Evolutionary conservation across 192 early-diverging fungal genomes (phyloP).

Genomic region (Glomus cerebriforme): DNA sequence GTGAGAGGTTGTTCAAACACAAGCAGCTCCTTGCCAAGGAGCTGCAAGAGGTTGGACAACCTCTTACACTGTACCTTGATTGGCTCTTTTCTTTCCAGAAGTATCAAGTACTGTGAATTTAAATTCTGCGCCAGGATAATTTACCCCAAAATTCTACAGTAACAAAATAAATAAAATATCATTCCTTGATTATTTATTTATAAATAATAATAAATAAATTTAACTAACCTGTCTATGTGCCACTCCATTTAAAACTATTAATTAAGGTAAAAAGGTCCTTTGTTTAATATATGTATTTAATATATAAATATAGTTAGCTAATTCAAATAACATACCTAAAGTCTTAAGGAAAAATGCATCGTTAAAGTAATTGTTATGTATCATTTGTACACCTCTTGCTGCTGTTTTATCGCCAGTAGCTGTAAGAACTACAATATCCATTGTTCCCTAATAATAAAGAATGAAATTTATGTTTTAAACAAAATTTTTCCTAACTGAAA

Average conservation of each 20-base stretch:
- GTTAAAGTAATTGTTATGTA: slow-evolving; percentile 89
- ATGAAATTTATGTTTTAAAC: not conserved
- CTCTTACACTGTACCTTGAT: slow-evolving; percentile 72
- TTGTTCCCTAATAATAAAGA: slow-evolving; percentile 59
- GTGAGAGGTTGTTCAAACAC: too few relatives aligned
- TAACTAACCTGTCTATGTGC: slow-evolving; percentile 12
- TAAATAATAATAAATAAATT: not conserved
- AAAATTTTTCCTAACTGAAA: not conserved
- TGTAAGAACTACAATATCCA: slow-evolving; percentile 77
- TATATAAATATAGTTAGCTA: not conserved
- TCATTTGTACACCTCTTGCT: slow-evolving; percentile 55
- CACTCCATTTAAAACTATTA: slow-evolving; percentile 26
- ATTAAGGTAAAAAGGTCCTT: not conserved
- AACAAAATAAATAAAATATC: not conserved
- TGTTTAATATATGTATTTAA: slow-evolving; percentile 11
- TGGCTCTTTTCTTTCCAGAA: slow-evolving; percentile 72
- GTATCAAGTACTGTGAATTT: slow-evolving; percentile 88
- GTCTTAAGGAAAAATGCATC: slow-evolving; percentile 96
- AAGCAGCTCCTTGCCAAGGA: too few relatives aligned
- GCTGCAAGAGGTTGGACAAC: too few relatives aligned
- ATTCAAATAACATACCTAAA: slow-evolving; percentile 59
- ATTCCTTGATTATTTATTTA: too few relatives aligned
- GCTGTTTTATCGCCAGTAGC: slow-evolving; percentile 38
- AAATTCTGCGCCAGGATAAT: slow-evolving; percentile 78
- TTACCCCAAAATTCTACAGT: slow-evolving; percentile 64